Evolutionary conservation across 2,329 filamentous ascomycete genomes (phyloP), one percentile per base, ranked within the genome.

Genomic region (Colletotrichum noveboracense): DNA sequence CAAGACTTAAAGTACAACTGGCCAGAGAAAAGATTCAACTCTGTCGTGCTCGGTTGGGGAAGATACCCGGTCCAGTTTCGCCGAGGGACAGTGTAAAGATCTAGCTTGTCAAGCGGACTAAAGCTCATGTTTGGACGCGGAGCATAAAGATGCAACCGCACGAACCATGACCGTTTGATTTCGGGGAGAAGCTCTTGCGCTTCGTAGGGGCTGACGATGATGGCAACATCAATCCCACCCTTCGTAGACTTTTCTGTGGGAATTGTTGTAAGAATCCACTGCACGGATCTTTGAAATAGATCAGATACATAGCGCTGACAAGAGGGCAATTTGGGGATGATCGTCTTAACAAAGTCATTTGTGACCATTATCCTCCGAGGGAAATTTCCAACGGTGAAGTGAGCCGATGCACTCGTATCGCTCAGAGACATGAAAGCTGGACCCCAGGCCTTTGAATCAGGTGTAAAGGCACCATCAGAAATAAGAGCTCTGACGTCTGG

Each of bases 11-110:
- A 84, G 78, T 95, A 95, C 0, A 95, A 85, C 70, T 94, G 92
- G 0, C 93, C 94, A 0, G 94, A 86, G 70, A 95, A 95, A 0
- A 95, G 82, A 58, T 93, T 93, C 0, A 95, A 86, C 71, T 91
- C 86, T 0, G 86, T 82, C 0, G 28, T 6, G 3, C 43, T 28
- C 7, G 30, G 18, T 0, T 16, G 32, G 12, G 21, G 1, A 3
- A 38, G 65, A 1, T 8, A 3, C 1, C 12, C 4, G 6, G n/a
- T 34, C 5, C 34, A 36, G 0, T 36, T 36, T 36, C 16, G 38
- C 1, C 2, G 8, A 1, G 86, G 85, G 2, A 87, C 71, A 2
- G 81, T 85, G 78, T 86, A 89, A 2, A 91, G 82, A 2, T 82
- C 74, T 0, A 93, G 82, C 0, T 79, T 66, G 61, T 92, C 88